Evolutionary conservation across 495 filamentous ascomycete species (phyloP), one percentile per base, ranked within the genome.

Genomic region (Penicillium goetzii): DNA sequence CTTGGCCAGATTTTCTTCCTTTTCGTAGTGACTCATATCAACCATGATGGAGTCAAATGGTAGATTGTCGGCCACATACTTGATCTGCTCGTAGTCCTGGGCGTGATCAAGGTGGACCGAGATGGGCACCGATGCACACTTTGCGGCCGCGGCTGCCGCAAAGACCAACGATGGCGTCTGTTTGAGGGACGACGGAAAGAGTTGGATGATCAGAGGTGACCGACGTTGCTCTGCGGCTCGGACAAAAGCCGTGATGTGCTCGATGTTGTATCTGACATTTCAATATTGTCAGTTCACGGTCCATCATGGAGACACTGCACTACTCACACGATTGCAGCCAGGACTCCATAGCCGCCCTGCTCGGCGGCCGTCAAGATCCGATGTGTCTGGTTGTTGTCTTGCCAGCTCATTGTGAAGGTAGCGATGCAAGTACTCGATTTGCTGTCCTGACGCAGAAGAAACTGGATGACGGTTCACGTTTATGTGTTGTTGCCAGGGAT

Each of bases 121-220:
- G 15, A 90, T 83, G 36, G 88, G 88, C 6, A 89, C 88, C 0
- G 74, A 78, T 56, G 89, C 89, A 40, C 70, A 76, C 65, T 81
- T 81, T 17, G 80, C 80, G 7, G 85, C 84, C 23, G 82, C 77
- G n/a, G 84, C 83, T 17, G 83, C 84, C 4, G 83, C 80, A 64
- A 84, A 78, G 41, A 86, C 81, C 66, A 79, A 80, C 26, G 81
- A 77, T 57, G 75, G 75, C 12, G 83, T 85, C 72, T 89, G 88
- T 76, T 81, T 72, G 78, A 88, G 72, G 1, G 89, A 85, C 83
- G 88, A 92, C 53, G 90, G 90, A 74, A 92, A 92, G 69, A 92
- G 84, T 45, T 90, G 85, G 58, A 92, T 82, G 80, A 90, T 89
- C 62, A 87, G 81, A 0, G 90, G 90, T 0, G 88, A 89, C 30